Evolutionary conservation across 768 basidiomycete species (phyloP), one percentile per base, ranked within the genome.

Genomic region (Xerocomellus dryophilus): DNA sequence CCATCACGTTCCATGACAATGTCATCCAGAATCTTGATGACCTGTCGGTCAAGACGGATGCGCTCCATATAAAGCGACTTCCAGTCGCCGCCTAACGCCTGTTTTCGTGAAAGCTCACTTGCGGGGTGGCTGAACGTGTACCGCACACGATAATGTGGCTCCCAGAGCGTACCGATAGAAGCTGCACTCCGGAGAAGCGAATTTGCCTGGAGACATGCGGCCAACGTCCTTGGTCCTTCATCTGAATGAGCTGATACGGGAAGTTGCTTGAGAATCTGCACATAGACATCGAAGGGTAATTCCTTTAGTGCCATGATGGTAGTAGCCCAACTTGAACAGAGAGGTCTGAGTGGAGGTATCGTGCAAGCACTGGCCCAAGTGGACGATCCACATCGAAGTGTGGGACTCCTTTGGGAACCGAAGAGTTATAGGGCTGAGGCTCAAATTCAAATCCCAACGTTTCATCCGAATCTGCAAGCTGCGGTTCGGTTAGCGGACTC

Each of bases 131-230:
- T 71, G 58, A 80, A 70, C 5, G 66, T 69, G 64, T 83, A 86
- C 11, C 81, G 78, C 29, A 49, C 66, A 25, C 57, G 70, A 63
- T 84, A 86, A 50, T 82, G 81, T 0, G 74, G 61, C 58, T 79
- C 70, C 84, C 84, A 86, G 32, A 85, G 49, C 5, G 61, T 50
- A 0, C 76, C 50, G 2, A 73, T 21, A 14, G 67, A 71, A 3
- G 79, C 78, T 6, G 78, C 82, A 51, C 74, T 73, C 25, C 72
- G 71, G n/a, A 83, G 66, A 18, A 73, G 53, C 0, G 69, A 64
- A 57, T 66, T 79, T 2, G 69, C 62, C 50, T 53, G 65, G 27
- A 76, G 68, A 63, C 76, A 84, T 39, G 67, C 71, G 15, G 67
- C 60, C 27, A 84, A 65, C 2, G 76, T 73, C 50, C 57, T 63